Evolutionary conservation across 805 yeast genomes (phyloP).

Genomic region (Metschnikowia lochheadii): DNA sequence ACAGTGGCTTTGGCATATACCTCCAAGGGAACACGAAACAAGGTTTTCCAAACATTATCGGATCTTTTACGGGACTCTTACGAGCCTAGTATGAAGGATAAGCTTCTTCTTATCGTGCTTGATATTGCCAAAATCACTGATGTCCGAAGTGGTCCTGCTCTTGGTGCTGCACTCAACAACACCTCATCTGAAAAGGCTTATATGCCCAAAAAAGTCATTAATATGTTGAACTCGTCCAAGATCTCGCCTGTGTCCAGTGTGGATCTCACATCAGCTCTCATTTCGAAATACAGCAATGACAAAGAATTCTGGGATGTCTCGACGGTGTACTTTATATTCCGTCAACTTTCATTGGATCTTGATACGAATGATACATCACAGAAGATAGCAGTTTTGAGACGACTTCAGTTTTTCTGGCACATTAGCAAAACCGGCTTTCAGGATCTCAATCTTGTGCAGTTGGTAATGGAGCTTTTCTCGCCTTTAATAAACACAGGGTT

Average conservation of each 20-base stretch:
- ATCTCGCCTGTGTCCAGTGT: slow-evolving; percentile 25
- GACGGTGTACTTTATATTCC: slow-evolving; percentile 33
- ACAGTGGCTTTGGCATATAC: slow-evolving; percentile 44
- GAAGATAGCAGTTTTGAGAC: slow-evolving; percentile 4
- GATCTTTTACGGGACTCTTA: slow-evolving; percentile 17
- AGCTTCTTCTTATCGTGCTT: slow-evolving; percentile 29
- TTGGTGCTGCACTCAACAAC: slow-evolving; percentile 4
- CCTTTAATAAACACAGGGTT: slow-evolving; percentile 4
- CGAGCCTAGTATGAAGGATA: slow-evolving; percentile 21
- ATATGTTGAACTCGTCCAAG: background rate
- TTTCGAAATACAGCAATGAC: slow-evolving; percentile 19
- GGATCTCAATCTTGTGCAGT: background rate
- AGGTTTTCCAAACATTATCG: slow-evolving; percentile 21
- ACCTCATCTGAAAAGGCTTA: background rate
- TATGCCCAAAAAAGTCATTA: background rate
- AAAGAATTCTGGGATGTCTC: slow-evolving; percentile 32
- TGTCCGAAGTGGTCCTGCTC: slow-evolving; percentile 25
- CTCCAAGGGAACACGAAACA: slow-evolving; percentile 33
- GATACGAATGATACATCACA: background rate
- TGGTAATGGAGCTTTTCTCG: slow-evolving; percentile 3
- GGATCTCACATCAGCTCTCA: slow-evolving; percentile 23
- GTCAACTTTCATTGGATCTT: slow-evolving; percentile 19
- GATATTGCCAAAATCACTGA: slow-evolving; percentile 41
- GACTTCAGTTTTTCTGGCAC: slow-evolving; percentile 5
- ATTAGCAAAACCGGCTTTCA: slow-evolving; percentile 5